phyloP scores from a whole-genome alignment of 768 basidiomycete genomes.

The Saitozyma sp. region DNA sequence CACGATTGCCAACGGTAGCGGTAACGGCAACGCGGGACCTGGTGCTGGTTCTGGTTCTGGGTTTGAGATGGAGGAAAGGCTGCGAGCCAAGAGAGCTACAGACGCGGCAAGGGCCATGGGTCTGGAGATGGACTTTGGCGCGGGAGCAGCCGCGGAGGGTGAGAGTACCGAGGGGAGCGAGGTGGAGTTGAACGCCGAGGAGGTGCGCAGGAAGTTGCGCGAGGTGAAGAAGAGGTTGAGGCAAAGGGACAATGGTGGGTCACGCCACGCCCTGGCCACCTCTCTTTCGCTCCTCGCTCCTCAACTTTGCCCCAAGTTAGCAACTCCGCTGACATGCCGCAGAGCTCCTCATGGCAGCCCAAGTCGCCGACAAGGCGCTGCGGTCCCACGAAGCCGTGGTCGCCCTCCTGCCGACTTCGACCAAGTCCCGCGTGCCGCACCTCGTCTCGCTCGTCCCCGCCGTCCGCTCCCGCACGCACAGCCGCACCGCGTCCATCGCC shows the following conservation, averaged over 20 bases:
- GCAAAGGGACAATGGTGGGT: conserved; percentile 35
- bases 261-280: not conserved
- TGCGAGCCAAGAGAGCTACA: conserved; percentile 19
- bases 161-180: conserved; percentile 18
- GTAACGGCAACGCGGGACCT: not conserved
- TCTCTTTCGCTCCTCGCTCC: not conserved
- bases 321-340: conserved; percentile 1
- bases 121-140: conserved; percentile 22
- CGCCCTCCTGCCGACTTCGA: conserved; percentile 15
- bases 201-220: conserved; percentile 14
- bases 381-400: conserved; percentile 30
- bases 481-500: not conserved
- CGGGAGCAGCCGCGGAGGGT: conserved; percentile 7
- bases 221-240: conserved; percentile 22
- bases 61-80: conserved; percentile 13
- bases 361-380: conserved; percentile 37
- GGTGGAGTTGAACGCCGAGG: conserved; percentile 21
- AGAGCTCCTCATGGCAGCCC: conserved; percentile 42
- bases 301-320: not conserved
- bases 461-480: not conserved
- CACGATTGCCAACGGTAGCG: not conserved
- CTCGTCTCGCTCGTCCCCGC: conserved; percentile 5
- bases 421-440: conserved; percentile 17
- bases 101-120: conserved; percentile 26
- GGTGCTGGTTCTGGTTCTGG: not conserved